Evolutionary conservation across 1,284 basidiomycete genomes (phyloP).

Genomic region (Boletellus deceptivus): DNA sequence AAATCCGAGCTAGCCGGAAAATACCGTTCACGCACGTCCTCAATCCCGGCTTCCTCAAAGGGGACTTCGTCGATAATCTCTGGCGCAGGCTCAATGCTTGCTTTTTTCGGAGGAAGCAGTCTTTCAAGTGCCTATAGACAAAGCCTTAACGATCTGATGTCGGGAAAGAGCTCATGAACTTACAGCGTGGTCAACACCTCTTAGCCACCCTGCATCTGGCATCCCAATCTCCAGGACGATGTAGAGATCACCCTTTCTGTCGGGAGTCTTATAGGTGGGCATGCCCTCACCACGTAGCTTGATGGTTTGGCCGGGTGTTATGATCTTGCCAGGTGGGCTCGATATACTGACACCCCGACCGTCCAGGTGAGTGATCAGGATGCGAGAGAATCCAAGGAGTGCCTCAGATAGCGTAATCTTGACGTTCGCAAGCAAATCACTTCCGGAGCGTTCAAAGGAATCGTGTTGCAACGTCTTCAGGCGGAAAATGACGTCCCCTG

Average conservation of each 20-base stretch:
- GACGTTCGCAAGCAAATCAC: constrained; percentile 74
- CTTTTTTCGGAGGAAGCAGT: constrained; percentile 74
- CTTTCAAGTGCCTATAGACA: constrained; percentile 53
- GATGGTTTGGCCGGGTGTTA: constrained; percentile 72
- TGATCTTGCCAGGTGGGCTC: constrained; percentile 72
- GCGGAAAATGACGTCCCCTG: constrained; percentile 88
- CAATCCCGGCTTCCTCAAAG: constrained; percentile 74
- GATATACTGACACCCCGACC: constrained; percentile 80
- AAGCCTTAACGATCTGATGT: not conserved
- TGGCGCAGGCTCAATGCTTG: constrained; percentile 67
- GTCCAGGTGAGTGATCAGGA: constrained; percentile 86
- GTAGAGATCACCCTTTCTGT: constrained; percentile 78
- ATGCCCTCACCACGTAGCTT: constrained; percentile 83
- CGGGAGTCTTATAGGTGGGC: constrained; percentile 68
- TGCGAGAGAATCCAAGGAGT: constrained; percentile 84
- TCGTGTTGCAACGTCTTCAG: constrained; percentile 69
- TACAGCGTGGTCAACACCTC: constrained; percentile 57
- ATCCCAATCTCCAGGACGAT: constrained; percentile 84
- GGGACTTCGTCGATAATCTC: constrained; percentile 67
- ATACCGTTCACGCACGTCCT: constrained; percentile 75
- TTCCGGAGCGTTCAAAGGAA: constrained; percentile 79
- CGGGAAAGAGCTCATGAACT: constrained; percentile 12
- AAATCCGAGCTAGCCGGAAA: constrained; percentile 65
- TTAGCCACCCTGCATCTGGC: constrained; percentile 72
- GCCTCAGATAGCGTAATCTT: constrained; percentile 90